Evolutionary conservation across 164 flowering plant genomes (phyloP).

Genomic region (Tetrastigma voinierianum): DNA sequence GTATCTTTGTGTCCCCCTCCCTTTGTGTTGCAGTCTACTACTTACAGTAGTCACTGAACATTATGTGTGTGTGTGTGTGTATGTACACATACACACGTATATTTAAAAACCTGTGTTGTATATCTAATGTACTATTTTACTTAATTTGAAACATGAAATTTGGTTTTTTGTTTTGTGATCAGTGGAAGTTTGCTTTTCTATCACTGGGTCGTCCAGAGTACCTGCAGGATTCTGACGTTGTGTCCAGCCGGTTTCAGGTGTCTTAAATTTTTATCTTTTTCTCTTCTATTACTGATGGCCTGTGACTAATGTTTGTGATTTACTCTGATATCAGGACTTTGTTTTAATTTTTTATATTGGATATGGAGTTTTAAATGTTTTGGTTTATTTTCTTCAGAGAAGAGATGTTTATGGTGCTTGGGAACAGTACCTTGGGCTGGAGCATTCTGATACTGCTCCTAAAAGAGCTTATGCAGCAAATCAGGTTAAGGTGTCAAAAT

Average conservation of each 20-base stretch:
- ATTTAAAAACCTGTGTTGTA: too few species aligned
- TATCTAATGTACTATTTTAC: not conserved
- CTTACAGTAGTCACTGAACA: too few species aligned
- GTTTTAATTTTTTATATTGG: not conserved
- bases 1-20: conserved; percentile 26
- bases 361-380: not conserved
- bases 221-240: conserved; percentile 72
- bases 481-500: conserved; percentile 47
- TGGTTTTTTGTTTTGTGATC: conserved; percentile 4
- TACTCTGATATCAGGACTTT: not conserved
- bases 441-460: conserved; percentile 88
- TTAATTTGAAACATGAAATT: not conserved
- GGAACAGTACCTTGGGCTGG: conserved; percentile 97
- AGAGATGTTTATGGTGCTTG: conserved; percentile 97
- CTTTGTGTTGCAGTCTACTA: not conserved
- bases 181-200: conserved; percentile 95
- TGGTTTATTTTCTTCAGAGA: conserved; percentile 41
- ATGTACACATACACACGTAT: too few species aligned
- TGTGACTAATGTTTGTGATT: not conserved
- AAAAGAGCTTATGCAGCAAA: conserved; percentile 79
- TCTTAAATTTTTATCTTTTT: not conserved
- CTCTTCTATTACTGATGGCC: not conserved
- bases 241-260: conserved; percentile 89
- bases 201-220: conserved; percentile 89
- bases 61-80: too few species aligned